These are phyloP conservation scores for Yarrowia divulgata DNA, from an alignment of 805 yeast genomes.

Conservation along the genomic window DNA sequence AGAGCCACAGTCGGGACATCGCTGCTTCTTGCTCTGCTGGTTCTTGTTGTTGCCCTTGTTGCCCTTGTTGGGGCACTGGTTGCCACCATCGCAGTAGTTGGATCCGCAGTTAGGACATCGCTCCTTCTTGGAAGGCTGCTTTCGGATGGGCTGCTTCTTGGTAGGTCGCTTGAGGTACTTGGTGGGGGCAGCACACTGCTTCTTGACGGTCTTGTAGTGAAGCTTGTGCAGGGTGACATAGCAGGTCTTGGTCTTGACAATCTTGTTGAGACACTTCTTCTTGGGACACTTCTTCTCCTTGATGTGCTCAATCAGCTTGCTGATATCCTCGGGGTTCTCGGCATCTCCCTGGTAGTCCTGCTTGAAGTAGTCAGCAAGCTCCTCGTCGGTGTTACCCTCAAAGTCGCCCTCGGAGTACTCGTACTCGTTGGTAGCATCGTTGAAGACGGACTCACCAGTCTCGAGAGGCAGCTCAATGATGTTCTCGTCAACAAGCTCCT, in stretches of 20 bases:
- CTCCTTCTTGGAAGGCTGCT: conserved; percentile 14
- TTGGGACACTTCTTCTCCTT: conserved; percentile 36
- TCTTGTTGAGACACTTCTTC: conserved; percentile 28
- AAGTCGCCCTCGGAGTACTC: conserved; percentile 33
- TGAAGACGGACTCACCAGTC: conserved; percentile 7
- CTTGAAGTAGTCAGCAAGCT: conserved; percentile 13
- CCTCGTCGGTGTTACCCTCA: conserved; percentile 31
- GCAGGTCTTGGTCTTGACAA: conserved; percentile 32
- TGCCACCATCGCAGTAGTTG: conserved; percentile 7
- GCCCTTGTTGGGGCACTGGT: conserved; percentile 22
- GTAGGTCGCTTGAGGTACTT: conserved; percentile 7
- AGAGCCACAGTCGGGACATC: conserved; percentile 25
- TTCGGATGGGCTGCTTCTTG: conserved; percentile 12
- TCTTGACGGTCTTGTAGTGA: conserved; percentile 17
- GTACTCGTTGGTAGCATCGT: conserved; percentile 26
- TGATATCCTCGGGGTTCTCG: conserved; percentile 26
- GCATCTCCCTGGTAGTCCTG: conserved; percentile 19
- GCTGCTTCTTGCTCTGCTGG: conserved; percentile 42
- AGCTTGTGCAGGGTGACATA: conserved; percentile 21
- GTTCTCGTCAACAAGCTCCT: not conserved
- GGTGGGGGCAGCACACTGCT: conserved; percentile 15
- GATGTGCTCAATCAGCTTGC: conserved; percentile 28
- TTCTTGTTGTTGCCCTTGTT: conserved; percentile 78
- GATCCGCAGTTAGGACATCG: conserved; percentile 31
- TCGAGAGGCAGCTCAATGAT: conserved; percentile 2